These are phyloP conservation scores for Cercis canadensis DNA, from an alignment of 306 rosid species.

Conservation along the genomic window DNA sequence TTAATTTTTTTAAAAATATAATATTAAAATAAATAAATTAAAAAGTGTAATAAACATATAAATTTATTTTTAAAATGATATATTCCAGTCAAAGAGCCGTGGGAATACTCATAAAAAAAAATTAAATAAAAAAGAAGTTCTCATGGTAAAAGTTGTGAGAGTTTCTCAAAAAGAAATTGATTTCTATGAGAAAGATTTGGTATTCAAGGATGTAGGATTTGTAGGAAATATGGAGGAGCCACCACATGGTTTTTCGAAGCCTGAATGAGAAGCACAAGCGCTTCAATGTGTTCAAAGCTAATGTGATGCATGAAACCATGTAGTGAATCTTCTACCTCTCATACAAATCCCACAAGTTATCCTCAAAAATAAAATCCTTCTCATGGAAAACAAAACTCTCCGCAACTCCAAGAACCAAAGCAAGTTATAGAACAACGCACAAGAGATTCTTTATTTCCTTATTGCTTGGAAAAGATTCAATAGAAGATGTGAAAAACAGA, in stretches of 20 bases:
- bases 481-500: constrained; percentile 41
- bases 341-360: constrained; percentile 52
- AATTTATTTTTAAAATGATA: too few species aligned
- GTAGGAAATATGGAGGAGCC: too few species aligned
- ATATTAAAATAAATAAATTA: too few species aligned
- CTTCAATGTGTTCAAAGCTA: constrained; percentile 61
- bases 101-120: too few species aligned
- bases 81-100: too few species aligned
- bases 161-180: too few species aligned
- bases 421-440: constrained; percentile 35
- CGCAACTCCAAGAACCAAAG: constrained; percentile 26
- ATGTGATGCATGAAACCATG: constrained; percentile 55
- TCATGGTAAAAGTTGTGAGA: too few species aligned
- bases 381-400: constrained; percentile 46
- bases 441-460: constrained; percentile 44
- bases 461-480: constrained; percentile 22
- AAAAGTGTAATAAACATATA: too few species aligned
- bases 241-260: constrained; percentile 52
- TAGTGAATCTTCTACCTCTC: constrained; percentile 64
- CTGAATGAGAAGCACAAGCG: constrained; percentile 49
- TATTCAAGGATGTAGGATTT: too few species aligned
- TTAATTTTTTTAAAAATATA: too few species aligned
- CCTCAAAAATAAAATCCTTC: constrained; percentile 48
- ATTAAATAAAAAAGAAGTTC: too few species aligned
- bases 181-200: too few species aligned